phyloP scores from a whole-genome alignment of 345 rosid species.

The Crucihimalaya himalaica region DNA sequence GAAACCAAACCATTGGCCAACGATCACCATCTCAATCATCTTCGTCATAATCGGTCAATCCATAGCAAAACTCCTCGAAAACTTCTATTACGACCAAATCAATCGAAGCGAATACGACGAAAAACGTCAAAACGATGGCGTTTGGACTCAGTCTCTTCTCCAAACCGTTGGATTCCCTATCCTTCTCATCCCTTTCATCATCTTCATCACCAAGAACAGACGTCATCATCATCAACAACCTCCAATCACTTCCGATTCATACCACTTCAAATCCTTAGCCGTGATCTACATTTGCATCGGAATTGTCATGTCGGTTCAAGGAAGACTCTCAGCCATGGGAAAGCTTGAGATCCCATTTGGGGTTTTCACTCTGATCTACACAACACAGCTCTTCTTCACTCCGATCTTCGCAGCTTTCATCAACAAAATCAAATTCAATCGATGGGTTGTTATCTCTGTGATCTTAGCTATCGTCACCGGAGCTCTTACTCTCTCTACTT shows the following conservation, averaged over 20 bases:
- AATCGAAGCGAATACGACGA: slow-evolving; percentile 27
- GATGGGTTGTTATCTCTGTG: slow-evolving; percentile 36
- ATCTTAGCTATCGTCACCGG: slow-evolving; percentile 42
- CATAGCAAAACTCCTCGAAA: slow-evolving; percentile 36
- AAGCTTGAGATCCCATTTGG: slow-evolving; percentile 34
- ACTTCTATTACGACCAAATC: slow-evolving; percentile 35
- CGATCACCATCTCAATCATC: slow-evolving; percentile 30
- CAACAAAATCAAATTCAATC: slow-evolving; percentile 35
- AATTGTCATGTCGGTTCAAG: slow-evolving; percentile 32
- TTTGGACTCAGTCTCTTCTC: slow-evolving; percentile 42
- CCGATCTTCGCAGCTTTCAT: slow-evolving; percentile 21
- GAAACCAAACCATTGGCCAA: slow-evolving; percentile 44
- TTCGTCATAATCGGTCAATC: slow-evolving; percentile 36
- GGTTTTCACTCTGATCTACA: slow-evolving; percentile 36
- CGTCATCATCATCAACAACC: slow-evolving; percentile 21
- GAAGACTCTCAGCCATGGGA: slow-evolving; percentile 35
- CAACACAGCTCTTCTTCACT: slow-evolving; percentile 39
- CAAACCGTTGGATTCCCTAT: slow-evolving; percentile 44
- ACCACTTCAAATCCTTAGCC: slow-evolving; percentile 27
- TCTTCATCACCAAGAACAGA: slow-evolving; percentile 27
- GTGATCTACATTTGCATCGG: slow-evolving; percentile 37
- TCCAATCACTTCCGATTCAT: slow-evolving; percentile 9
- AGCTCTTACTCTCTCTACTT: slow-evolving; percentile 42
- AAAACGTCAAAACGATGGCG: slow-evolving; percentile 33
- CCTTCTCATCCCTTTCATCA: slow-evolving; percentile 37